Conservation (phyloP, 176 grass and related monocot species). For the Juncus inflexus region DNA sequence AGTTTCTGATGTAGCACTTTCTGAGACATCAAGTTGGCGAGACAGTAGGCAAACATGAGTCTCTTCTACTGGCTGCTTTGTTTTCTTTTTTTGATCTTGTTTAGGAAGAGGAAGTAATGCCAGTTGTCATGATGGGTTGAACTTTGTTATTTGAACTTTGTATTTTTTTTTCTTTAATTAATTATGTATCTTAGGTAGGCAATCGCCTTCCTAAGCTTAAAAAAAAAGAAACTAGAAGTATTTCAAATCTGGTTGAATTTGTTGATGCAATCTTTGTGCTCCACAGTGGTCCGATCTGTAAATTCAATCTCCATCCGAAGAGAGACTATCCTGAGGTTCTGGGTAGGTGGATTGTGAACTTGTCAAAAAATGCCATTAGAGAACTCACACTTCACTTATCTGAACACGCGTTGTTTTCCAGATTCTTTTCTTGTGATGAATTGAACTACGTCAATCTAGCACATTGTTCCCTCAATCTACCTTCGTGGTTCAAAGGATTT, state of each 20-base stretch:
- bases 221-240: neutral
- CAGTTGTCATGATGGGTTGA: too few species aligned
- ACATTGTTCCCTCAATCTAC: neutral
- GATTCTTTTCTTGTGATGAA: neutral
- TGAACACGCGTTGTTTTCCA: neutral
- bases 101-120: too few species aligned
- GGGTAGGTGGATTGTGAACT: neutral
- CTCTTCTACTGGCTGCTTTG: too few species aligned
- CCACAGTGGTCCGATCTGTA: neutral
- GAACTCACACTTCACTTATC: slow-evolving; percentile 4
- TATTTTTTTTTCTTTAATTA: too few species aligned
- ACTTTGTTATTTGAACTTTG: too few species aligned
- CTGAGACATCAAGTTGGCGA: too few species aligned
- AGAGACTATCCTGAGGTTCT: neutral
- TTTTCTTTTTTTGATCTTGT: too few species aligned
- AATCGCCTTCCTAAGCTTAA: too few species aligned
- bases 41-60: too few species aligned
- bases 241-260: neutral
- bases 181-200: too few species aligned
- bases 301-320: slow-evolving; percentile 4
- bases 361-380: slow-evolving; percentile 13
- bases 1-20: too few species aligned
- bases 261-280: slow-evolving; percentile 4
- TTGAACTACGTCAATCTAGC: neutral
- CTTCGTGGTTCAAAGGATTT: neutral